These are phyloP conservation scores for Cicer cuneatum DNA, from an alignment of 306 rosid genomes.

Conservation along the genomic window DNA sequence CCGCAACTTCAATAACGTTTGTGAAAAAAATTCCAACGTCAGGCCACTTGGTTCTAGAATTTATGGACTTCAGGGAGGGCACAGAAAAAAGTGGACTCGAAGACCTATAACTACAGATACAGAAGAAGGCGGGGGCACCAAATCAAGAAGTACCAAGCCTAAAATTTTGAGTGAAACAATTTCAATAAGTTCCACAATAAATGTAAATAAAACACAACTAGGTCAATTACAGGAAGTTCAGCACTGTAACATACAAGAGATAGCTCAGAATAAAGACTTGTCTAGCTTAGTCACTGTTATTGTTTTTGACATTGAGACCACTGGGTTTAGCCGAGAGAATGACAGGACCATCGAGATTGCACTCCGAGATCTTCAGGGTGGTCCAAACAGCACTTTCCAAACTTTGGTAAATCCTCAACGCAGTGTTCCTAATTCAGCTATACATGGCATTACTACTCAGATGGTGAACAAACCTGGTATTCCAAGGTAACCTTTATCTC, in stretches of 20 bases:
- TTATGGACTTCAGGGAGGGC: slow-evolving; percentile 65
- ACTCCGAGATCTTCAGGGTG: slow-evolving; percentile 81
- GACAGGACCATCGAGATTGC: slow-evolving; percentile 82
- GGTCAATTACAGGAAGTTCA: slow-evolving; percentile 60
- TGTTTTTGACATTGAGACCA: slow-evolving; percentile 80
- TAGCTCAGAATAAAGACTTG: slow-evolving; percentile 67
- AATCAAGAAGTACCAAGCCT: slow-evolving; percentile 54
- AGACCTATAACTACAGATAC: slow-evolving; percentile 71
- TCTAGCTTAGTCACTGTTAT: slow-evolving; percentile 63
- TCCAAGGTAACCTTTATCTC: slow-evolving; percentile 74
- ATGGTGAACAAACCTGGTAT: slow-evolving; percentile 71
- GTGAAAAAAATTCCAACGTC: slow-evolving; percentile 50
- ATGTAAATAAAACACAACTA: slow-evolving; percentile 58
- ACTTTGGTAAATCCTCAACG: slow-evolving; percentile 85
- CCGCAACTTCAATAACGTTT: slow-evolving; percentile 52
- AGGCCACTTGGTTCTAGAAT: slow-evolving; percentile 56
- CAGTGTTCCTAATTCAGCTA: slow-evolving; percentile 52
- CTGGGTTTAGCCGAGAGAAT: slow-evolving; percentile 64
- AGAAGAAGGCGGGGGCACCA: slow-evolving; percentile 59
- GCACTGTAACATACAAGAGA: slow-evolving; percentile 54
- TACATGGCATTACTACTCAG: slow-evolving; percentile 66
- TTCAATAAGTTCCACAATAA: slow-evolving; percentile 55
- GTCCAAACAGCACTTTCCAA: slow-evolving; percentile 85
- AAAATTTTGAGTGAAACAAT: slow-evolving; percentile 63
- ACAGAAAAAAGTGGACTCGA: slow-evolving; percentile 69